Base-by-base conservation (phyloP, 2,329 filamentous ascomycete species). In the Xylaria sp. region DNA sequence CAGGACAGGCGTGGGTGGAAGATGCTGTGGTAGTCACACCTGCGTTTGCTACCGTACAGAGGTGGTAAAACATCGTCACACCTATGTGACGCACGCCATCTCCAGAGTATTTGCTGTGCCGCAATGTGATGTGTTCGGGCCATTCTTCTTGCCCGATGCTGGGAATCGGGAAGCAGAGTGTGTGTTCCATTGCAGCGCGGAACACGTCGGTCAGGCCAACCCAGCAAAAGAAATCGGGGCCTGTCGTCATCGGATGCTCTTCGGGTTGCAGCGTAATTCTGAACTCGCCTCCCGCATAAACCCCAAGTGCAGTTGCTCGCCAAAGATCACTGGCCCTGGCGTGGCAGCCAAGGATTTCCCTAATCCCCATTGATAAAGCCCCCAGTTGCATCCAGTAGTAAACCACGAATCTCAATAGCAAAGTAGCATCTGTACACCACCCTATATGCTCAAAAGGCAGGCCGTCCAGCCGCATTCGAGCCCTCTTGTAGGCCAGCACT, bases 341-440 rank as follows among this genome's bases (percentile, higher is more conserved):
- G 49, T 54, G 54, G 62, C 55, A 54, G 56, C 59, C 52, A 62
- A 60, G 41, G 57, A 43, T 54, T 41, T 28, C 31, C 39, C 48
- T 54, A 62, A 46, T 51, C 54, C 54, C 43, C 56, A 57, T 58
- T 57, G 33, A 62, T 62, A 36, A 51, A 59, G 39, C 51, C 28
- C 39, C 39, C 54, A 33, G 39, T 52, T 48, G 31, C 52, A 25
- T 46, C 66, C 54, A 66, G 67, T 64, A 62, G 41, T 18, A 58
- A n/a, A 20, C 33, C 39, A 48, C 58, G 12, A 23, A 52, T 59
- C 31, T 39, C 54, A 20, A 41, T 63, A 62, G 64, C 64, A 41
- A 64, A 46, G 67, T 67, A 48, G 67, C 23, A 71, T 70, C 70
- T 64, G 33, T 61, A 67, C 67, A 70, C 67, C 67, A 69, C 49